These are phyloP conservation scores for Trichosanthes truncata DNA, from an alignment of 306 rosid genomes.

Conservation along the genomic window DNA sequence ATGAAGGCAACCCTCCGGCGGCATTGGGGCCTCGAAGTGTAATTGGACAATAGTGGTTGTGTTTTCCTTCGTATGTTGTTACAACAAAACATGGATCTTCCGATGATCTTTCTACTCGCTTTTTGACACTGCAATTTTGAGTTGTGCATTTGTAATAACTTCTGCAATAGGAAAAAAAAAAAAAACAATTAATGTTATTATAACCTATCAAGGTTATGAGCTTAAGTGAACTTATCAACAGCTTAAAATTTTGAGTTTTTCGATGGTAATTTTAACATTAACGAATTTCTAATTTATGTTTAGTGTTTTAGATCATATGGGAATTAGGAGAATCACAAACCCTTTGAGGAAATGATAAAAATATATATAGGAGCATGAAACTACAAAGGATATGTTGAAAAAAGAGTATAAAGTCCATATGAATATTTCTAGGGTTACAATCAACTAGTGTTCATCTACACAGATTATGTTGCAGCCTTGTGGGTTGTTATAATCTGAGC, in stretches of 20 bases:
- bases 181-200: neutral
- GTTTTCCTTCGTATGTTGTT: constrained; percentile 56
- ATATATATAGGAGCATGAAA: no score
- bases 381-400: no score
- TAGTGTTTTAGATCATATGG: neutral
- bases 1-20: constrained; percentile 17
- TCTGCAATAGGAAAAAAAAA: constrained; percentile 6
- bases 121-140: constrained; percentile 42
- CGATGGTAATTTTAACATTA: no score
- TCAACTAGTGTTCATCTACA: neutral
- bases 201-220: no score
- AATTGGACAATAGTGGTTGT: constrained; percentile 43
- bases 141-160: constrained; percentile 50
- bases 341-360: neutral
- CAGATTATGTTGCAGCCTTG: neutral
- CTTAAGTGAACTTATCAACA: no score
- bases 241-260: no score
- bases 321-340: neutral
- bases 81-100: constrained; percentile 41
- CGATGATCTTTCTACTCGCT: constrained; percentile 44
- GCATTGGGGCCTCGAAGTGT: constrained; percentile 26
- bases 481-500: neutral
- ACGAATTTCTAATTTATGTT: neutral
- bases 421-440: neutral
- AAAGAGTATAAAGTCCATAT: neutral